Conservation (phyloP, 352 stramenopile species). For the Phytophthora syringae region DNA sequence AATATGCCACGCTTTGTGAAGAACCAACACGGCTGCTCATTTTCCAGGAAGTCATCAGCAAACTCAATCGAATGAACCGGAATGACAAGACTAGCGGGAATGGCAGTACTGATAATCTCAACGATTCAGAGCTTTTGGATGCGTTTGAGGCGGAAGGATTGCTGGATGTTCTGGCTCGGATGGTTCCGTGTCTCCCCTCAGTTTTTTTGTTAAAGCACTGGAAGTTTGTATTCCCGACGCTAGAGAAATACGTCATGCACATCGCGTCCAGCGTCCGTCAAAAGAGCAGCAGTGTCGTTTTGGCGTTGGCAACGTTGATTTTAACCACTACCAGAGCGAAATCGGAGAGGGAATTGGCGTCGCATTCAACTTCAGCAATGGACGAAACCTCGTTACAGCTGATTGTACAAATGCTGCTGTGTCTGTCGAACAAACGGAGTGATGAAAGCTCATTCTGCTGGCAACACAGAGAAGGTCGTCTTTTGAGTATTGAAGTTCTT, state of each 20-base stretch:
- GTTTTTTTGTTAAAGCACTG: conserved; percentile 74
- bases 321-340: neutral
- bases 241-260: conserved; percentile 79
- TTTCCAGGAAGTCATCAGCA: conserved; percentile 82
- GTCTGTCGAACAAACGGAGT: conserved; percentile 34
- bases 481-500: conserved; percentile 73
- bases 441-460: conserved; percentile 47
- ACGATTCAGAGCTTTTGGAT: conserved; percentile 44
- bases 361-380: neutral
- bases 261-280: conserved; percentile 73
- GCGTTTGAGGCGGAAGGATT: conserved; percentile 69
- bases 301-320: conserved; percentile 49
- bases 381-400: conserved; percentile 34
- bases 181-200: conserved; percentile 48
- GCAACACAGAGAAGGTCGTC: conserved; percentile 70
- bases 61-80: conserved; percentile 67
- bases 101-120: neutral
- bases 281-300: conserved; percentile 56
- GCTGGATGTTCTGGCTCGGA: conserved; percentile 61
- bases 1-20: conserved; percentile 58
- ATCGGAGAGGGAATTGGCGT: neutral
- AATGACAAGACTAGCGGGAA: conserved; percentile 9
- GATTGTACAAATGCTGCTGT: conserved; percentile 57
- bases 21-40: conserved; percentile 53
- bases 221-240: conserved; percentile 70